Evolutionary conservation across 345 rosid species (phyloP).

Genomic region (Dipteronia dyeriana): DNA sequence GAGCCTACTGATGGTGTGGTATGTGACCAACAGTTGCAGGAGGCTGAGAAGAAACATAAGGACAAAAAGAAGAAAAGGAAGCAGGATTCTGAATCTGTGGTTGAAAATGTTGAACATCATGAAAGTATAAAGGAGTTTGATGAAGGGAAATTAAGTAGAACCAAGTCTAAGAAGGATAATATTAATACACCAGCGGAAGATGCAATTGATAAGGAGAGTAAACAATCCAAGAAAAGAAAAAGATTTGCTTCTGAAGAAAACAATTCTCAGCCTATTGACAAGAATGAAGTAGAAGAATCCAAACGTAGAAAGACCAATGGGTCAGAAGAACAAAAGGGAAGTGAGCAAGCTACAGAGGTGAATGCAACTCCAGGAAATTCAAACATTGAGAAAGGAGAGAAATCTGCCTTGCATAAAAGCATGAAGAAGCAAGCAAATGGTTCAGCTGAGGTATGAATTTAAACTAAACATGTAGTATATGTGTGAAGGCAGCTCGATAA

Average conservation of each 20-base stretch:
- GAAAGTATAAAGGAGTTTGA: constrained; percentile 18
- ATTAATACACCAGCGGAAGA: constrained; percentile 26
- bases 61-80: constrained; percentile 46
- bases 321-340: constrained; percentile 29
- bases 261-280: constrained; percentile 27
- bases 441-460: constrained; percentile 58
- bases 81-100: constrained; percentile 24
- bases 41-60: constrained; percentile 35
- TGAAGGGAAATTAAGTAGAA: constrained; percentile 17
- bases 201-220: constrained; percentile 26
- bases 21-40: constrained; percentile 11
- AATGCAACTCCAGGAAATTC: constrained; percentile 34
- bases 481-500: background rate
- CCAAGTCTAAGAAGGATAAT: constrained; percentile 23
- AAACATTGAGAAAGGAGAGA: constrained; percentile 32
- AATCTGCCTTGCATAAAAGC: constrained; percentile 39
- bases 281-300: constrained; percentile 47
- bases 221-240: constrained; percentile 76
- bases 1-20: constrained; percentile 17
- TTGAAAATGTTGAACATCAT: background rate
- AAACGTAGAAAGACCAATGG: constrained; percentile 52
- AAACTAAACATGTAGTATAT: background rate
- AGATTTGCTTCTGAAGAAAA: constrained; percentile 52
- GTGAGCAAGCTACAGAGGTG: constrained; percentile 19
- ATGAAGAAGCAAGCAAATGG: constrained; percentile 45